Percentiles rank a stretch among this genome's conserved stretches.
phyloP scores from a whole-genome alignment of 2,329 filamentous ascomycete species.

The Talaromyces marneffei region DNA sequence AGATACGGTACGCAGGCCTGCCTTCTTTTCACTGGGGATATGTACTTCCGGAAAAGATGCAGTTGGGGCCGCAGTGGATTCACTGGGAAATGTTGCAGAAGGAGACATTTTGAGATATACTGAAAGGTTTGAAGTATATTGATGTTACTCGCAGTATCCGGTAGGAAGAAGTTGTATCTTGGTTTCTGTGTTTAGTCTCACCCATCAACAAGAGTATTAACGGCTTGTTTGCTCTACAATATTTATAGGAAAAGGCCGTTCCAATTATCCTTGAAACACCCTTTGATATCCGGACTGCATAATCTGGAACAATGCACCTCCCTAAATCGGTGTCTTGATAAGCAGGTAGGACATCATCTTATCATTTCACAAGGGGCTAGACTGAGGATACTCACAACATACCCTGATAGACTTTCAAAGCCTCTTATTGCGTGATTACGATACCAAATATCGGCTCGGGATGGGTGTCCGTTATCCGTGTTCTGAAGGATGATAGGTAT shows the following conservation, averaged over 20 bases:
- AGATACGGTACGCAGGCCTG: neutral
- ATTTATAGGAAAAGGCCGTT: neutral
- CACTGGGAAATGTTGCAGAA: neutral
- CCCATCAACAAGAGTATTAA: neutral
- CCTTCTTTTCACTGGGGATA: neutral
- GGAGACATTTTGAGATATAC: neutral
- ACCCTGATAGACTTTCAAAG: neutral
- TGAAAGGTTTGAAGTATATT: neutral
- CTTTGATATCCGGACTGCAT: neutral
- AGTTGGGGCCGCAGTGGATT: neutral
- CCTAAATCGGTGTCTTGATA: neutral
- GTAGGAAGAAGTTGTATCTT: neutral
- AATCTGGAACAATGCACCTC: neutral
- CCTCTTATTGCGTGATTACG: neutral
- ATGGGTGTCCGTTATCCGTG: neutral
- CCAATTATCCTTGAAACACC: neutral
- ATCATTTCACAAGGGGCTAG: neutral
- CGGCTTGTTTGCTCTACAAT: neutral
- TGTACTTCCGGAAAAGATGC: neutral
- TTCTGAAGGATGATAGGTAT: neutral
- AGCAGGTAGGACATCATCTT: neutral
- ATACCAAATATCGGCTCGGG: neutral
- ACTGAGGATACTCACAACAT: neutral
- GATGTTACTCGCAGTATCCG: neutral
- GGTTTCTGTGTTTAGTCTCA: neutral